Evolutionary conservation across 257 asterid genomes (phyloP), one percentile per base, ranked within the genome.

Genomic region (Fraxinus cuspidata): DNA sequence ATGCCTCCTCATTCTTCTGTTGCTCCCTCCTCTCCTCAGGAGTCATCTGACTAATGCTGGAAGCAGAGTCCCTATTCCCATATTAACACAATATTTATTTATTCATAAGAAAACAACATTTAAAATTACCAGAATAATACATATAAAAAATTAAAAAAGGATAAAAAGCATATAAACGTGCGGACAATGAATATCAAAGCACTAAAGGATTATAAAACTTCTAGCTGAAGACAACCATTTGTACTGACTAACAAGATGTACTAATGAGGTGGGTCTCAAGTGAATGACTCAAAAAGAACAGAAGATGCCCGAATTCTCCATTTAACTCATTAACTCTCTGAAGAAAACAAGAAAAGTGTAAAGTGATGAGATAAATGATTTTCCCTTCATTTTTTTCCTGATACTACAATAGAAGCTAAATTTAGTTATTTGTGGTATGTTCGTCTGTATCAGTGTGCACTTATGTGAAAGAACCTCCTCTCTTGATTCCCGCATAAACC

Each of bases 1-100:
- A 83, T 25, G 88, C 94, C 87, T 96, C 98, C 85, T 96, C 99
- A 78, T 78, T 92, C 89, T 88, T 87, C 89, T 88, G 97, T 58
- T 86, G 91, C 87, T 86, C 84, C 84, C 80, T 87, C 77, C 86
- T 84, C 83, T 90, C 92, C 75, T 87, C 96, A 25, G 78, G 82
- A 71, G 96, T 83, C 87, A 88, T 76, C 77, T 89, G 92, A 82
- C 81, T 82, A 5, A 82, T 27, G 77, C 88, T 77, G 35, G 96
- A 84, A 79, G 89, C 81, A 32, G 92, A 74, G 80, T 93, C 99
- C 89, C 98, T 96, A 75, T 69, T n/a, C 80, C 77, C 34, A 75
- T 58, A 58, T 31, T 29, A 49, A 51, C 60, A 47, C 31, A 69
- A 19, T 35, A 38, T 63, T 58, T 25, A 49, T 28, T 53, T 18